These are phyloP conservation scores for Mycena kentingensis DNA, from an alignment of 768 basidiomycete genomes.

Conservation along the genomic window DNA sequence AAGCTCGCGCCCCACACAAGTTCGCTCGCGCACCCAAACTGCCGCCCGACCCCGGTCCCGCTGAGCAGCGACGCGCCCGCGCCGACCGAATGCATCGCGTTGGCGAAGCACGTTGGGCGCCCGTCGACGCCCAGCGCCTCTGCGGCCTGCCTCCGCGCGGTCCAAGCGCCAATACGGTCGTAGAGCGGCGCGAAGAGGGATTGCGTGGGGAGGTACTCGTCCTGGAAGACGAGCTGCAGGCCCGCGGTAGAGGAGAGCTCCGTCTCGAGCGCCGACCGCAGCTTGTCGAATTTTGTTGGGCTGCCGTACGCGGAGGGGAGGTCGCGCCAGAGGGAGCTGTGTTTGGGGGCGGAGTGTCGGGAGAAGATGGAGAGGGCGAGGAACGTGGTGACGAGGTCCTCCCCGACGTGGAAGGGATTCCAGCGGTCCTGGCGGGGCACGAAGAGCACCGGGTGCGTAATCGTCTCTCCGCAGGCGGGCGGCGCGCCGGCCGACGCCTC, in stretches of 20 bases:
- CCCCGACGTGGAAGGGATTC: slow-evolving; percentile 25
- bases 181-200: slow-evolving; percentile 19
- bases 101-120: slow-evolving; percentile 14
- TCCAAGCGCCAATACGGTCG: slow-evolving; percentile 17
- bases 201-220: slow-evolving; percentile 12
- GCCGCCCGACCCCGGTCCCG: slow-evolving; percentile 13
- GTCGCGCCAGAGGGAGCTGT: background rate
- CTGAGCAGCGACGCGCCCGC: slow-evolving; percentile 22
- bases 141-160: slow-evolving; percentile 6
- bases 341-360: background rate
- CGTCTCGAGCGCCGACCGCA: background rate
- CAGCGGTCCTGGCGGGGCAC: slow-evolving; percentile 22
- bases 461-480: slow-evolving; percentile 1
- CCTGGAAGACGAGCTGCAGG: slow-evolving; percentile 20
- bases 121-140: slow-evolving; percentile 14
- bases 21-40: slow-evolving; percentile 18
- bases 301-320: background rate
- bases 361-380: slow-evolving; percentile 20
- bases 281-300: background rate
- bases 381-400: slow-evolving; percentile 25
- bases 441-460: slow-evolving; percentile 21
- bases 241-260: background rate
- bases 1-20: slow-evolving; percentile 20
- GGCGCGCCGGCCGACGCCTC: background rate
- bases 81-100: slow-evolving; percentile 22